Conservation (phyloP, 2,329 filamentous ascomycete species). For the Colletotrichum nymphaeae region DNA sequence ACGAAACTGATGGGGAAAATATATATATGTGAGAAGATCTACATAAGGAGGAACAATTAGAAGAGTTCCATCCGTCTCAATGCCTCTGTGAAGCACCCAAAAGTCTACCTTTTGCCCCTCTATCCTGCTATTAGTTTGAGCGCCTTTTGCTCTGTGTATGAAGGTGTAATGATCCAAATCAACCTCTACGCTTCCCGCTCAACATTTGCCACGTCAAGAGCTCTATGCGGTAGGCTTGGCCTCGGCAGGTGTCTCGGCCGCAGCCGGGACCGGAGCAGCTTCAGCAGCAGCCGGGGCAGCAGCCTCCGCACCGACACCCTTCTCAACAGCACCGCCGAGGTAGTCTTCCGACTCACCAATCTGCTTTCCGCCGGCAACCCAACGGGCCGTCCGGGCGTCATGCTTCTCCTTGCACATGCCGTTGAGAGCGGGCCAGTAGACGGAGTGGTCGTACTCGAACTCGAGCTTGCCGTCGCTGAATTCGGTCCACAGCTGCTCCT, state of each 20-base stretch:
- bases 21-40: background rate
- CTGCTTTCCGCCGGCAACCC: constrained; percentile 82
- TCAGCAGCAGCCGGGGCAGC: background rate
- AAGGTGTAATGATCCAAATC: background rate
- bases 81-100: background rate
- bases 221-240: background rate
- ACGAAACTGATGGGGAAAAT: background rate
- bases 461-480: constrained; percentile 81
- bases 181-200: background rate
- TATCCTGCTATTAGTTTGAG: background rate
- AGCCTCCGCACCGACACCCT: constrained; percentile 10
- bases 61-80: background rate
- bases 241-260: constrained; percentile 1
- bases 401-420: constrained; percentile 75
- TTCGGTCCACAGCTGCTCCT: constrained; percentile 83
- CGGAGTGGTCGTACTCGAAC: constrained; percentile 89
- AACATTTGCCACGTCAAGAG: background rate
- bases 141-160: constrained; percentile 2
- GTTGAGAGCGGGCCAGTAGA: constrained; percentile 90
- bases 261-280: background rate
- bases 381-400: constrained; percentile 73
- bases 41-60: background rate
- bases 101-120: background rate
- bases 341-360: constrained; percentile 91
- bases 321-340: constrained; percentile 70